Evolutionary conservation across 2,329 filamentous ascomycete species (phyloP), one percentile per base, ranked within the genome.

Genomic region (Cladorrhinum sp.): DNA sequence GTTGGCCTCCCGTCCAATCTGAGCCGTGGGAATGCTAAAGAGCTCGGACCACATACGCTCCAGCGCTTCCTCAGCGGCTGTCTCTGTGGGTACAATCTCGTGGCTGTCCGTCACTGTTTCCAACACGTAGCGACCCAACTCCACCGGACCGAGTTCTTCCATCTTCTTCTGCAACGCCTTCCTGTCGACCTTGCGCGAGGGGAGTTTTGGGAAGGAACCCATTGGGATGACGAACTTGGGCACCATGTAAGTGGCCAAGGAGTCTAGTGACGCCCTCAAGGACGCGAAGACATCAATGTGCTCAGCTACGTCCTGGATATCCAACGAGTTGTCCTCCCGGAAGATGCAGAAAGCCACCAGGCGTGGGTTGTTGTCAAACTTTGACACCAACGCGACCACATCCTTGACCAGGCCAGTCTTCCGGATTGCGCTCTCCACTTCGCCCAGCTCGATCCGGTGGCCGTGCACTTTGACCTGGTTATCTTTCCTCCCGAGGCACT

Each of bases 391-490:
- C 45, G 3, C 25, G 20, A n/a, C 20, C n/a, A n/a, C n/a, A 50
- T 36, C 32, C 32, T 59, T 50, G n/a, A 27, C 52, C 2, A 56
- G 48, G 3, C 55, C 56, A 20, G 53, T 7, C n/a, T 49, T 36
- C n/a, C 27, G 7, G 0, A 32, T 24, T 24, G 50, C 25, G n/a
- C 60, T 29, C 55, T 67, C 64, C 20, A 66, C 58, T 54, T 66
- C 62, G 18, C 57, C 60, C 2, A 79, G 71, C 70, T 79, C 84
- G 60, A 81, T 72, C 57, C 80, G 67, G 55, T 76, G 81, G 48
- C 84, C 84, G 25, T 76, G 75, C 16, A 85, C 66, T 67, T 84
- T 85, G 50, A 83, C 75, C 67, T 84, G 81, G 0, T 73, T 75
- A 65, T 84, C 81, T 61, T 78, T 79, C 32, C 81, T 74, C 55